Percentiles rank a stretch among this genome's conserved stretches.
phyloP scores from a whole-genome alignment of 768 basidiomycete genomes.

The Leucosporidium scottii region DNA sequence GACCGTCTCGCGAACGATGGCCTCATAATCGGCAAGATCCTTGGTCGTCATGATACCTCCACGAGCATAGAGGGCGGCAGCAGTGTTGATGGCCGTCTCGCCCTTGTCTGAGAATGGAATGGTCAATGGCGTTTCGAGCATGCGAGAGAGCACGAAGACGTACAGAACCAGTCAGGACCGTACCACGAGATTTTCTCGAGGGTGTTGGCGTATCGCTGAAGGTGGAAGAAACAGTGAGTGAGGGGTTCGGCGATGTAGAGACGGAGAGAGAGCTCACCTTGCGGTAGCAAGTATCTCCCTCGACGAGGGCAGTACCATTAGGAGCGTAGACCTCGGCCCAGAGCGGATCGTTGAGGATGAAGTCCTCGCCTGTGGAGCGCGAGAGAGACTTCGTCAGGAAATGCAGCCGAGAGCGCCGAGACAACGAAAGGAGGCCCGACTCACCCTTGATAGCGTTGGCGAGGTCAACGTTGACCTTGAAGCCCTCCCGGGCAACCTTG shows the following conservation, averaged over 20 bases:
- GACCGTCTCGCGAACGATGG: conserved; percentile 30
- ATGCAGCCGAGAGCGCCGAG: no score
- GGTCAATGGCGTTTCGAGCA: no score
- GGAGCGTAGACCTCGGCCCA: conserved; percentile 36
- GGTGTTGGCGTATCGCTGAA: conserved; percentile 30
- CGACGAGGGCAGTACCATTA: conserved; percentile 32
- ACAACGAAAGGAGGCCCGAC: not conserved
- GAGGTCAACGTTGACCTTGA: conserved; percentile 39
- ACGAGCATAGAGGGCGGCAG: conserved; percentile 24
- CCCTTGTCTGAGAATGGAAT: conserved; percentile 3
- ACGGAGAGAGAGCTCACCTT: not conserved
- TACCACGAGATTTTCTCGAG: conserved; percentile 25
- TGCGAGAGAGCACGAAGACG: conserved; percentile 20
- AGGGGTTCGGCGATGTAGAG: not conserved
- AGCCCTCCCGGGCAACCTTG: conserved; percentile 39
- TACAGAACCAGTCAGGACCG: conserved; percentile 2
- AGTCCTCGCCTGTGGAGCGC: not conserved
- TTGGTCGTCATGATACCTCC: conserved; percentile 36
- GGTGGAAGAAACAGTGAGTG: not conserved
- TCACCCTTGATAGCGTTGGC: conserved; percentile 20
- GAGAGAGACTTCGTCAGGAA: no score
- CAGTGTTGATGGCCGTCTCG: conserved; percentile 30
- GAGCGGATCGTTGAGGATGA: conserved; percentile 26
- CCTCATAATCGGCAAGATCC: conserved; percentile 35
- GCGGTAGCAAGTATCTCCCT: conserved; percentile 34